phyloP scores from a whole-genome alignment of 1,284 basidiomycete species.

The Trametes versicolor region DNA sequence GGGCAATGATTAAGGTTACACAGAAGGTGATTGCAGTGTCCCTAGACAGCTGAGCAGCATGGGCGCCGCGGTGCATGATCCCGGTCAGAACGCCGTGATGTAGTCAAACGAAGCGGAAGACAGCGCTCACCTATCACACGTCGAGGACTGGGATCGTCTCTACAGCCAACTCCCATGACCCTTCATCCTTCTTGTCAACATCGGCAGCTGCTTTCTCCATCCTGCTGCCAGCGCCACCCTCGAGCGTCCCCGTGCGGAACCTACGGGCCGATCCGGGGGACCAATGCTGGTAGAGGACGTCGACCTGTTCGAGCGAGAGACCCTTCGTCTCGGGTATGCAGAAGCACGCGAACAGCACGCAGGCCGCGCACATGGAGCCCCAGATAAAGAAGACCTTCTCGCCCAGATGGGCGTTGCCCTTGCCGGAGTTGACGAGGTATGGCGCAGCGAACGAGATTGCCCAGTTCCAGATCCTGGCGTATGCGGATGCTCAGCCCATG shows the following conservation, averaged over 20 bases:
- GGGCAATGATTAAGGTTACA: no score
- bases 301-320: conserved; percentile 76
- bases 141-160: neutral
- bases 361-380: conserved; percentile 70
- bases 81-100: no score
- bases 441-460: conserved; percentile 62
- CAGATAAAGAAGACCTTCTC: no score
- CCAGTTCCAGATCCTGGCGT: conserved; percentile 38
- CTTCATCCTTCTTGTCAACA: neutral
- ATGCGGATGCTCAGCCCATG: neutral
- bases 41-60: neutral
- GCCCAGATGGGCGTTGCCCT: conserved; percentile 47
- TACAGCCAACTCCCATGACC: neutral
- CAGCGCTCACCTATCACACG: neutral
- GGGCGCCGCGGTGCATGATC: no score
- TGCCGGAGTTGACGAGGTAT: conserved; percentile 68
- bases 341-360: conserved; percentile 81
- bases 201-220: neutral
- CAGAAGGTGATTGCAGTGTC: no score
- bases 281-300: conserved; percentile 40
- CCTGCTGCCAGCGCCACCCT: neutral
- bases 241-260: neutral
- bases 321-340: conserved; percentile 80
- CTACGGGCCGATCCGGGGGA: conserved; percentile 13
- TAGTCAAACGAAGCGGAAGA: neutral